Evolutionary conservation across 2,329 filamentous ascomycete species (phyloP).

Genomic region (Xylariales sp.): DNA sequence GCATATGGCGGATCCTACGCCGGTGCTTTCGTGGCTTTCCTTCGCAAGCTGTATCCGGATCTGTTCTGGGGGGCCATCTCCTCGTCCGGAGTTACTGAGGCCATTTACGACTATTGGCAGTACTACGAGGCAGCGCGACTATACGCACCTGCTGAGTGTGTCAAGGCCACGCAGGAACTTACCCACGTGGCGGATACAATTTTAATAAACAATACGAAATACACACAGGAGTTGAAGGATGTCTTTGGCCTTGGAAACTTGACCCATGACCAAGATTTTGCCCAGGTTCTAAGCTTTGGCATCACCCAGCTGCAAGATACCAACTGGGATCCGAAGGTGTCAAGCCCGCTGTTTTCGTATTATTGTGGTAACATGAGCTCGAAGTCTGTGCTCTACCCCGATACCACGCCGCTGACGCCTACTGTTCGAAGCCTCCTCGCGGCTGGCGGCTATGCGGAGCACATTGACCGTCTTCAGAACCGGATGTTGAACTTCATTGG

Average conservation of each 20-base stretch:
- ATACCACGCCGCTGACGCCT: constrained; percentile 27
- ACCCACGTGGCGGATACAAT: constrained; percentile 48
- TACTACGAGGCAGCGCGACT: constrained; percentile 48
- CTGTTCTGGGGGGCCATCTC: constrained; percentile 76
- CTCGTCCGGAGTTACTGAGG: constrained; percentile 73
- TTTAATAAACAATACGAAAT: constrained; percentile 32
- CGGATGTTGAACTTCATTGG: constrained; percentile 51
- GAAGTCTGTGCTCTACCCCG: constrained; percentile 34
- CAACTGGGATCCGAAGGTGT: constrained; percentile 50
- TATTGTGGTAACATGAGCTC: constrained; percentile 47
- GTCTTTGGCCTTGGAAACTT: constrained; percentile 43
- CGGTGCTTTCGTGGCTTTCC: constrained; percentile 72
- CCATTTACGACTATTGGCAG: constrained; percentile 73
- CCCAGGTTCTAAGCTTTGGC: constrained; percentile 32
- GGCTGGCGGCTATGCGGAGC: constrained; percentile 34
- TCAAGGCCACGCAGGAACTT: constrained; percentile 56
- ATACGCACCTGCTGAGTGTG: constrained; percentile 54
- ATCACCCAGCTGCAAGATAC: constrained; percentile 40
- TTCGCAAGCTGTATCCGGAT: constrained; percentile 75
- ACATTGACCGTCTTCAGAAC: constrained; percentile 31
- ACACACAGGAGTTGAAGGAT: constrained; percentile 38
- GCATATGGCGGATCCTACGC: constrained; percentile 83
- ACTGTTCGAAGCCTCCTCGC: constrained; percentile 34
- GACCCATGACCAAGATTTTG: constrained; percentile 44
- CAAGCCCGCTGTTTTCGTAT: constrained; percentile 33